These are phyloP conservation scores for Dactylellina parvicollis DNA, from an alignment of 2,329 filamentous ascomycete species.

Conservation along the genomic window DNA sequence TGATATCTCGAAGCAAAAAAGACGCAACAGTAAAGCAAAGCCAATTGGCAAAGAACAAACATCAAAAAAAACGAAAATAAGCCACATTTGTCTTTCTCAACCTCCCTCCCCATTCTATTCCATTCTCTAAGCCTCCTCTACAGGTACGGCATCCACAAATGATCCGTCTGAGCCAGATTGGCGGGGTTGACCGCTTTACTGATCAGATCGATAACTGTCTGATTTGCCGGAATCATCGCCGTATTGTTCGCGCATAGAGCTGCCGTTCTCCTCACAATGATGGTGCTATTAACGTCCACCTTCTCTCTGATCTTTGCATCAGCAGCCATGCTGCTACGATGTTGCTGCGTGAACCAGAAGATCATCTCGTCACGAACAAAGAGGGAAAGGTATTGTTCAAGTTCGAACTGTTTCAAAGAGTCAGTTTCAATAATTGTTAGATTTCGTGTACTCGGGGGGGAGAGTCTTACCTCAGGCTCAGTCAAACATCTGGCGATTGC, in stretches of 20 bases:
- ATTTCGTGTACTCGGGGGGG: slow-evolving; percentile 10
- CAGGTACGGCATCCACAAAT: slow-evolving; percentile 97
- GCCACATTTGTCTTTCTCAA: not conserved
- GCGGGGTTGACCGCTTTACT: slow-evolving; percentile 92
- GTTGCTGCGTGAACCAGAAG: slow-evolving; percentile 88
- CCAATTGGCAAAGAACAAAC: not conserved
- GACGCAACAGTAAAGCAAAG: not conserved
- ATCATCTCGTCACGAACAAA: slow-evolving; percentile 99
- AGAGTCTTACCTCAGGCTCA: slow-evolving; percentile 72
- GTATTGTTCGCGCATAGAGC: slow-evolving; percentile 81
- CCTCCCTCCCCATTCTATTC: not conserved
- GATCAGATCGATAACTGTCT: slow-evolving; percentile 94
- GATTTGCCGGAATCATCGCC: slow-evolving; percentile 88
- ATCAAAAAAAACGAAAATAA: not conserved
- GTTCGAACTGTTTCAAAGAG: slow-evolving; percentile 67
- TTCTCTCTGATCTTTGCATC: slow-evolving; percentile 78
- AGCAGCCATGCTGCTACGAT: slow-evolving; percentile 70
- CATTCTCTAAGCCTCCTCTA: slow-evolving; percentile 62
- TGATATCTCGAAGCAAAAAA: not conserved
- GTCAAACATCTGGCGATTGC: slow-evolving; percentile 93
- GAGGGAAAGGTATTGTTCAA: slow-evolving; percentile 93
- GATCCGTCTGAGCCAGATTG: slow-evolving; percentile 86
- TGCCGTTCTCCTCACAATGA: slow-evolving; percentile 89
- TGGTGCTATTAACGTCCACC: slow-evolving; percentile 85
- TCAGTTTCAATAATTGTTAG: slow-evolving; percentile 2